Conservation (phyloP, 2,329 filamentous ascomycete genomes). For the Fusarium foetens region DNA sequence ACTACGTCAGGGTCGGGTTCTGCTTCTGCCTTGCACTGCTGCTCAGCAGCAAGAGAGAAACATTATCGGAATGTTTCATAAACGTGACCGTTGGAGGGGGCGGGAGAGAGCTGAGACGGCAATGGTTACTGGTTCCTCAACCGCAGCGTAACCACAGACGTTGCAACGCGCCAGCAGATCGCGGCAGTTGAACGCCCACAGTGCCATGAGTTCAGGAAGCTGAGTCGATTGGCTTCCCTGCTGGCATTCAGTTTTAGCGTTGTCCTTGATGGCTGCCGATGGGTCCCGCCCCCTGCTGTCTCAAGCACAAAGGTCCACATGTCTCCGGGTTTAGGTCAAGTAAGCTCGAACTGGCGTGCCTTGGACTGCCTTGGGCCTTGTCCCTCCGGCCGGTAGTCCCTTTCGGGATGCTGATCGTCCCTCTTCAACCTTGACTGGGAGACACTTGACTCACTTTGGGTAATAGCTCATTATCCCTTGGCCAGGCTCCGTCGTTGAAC, state of each 20-base stretch:
- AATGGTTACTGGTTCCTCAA: conserved; percentile 33
- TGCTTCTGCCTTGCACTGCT: not conserved
- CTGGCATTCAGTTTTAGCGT: conserved; percentile 40
- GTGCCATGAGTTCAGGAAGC: conserved; percentile 36
- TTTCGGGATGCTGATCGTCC: conserved; percentile 43
- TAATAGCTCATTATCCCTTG: conserved; percentile 31
- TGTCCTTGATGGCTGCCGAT: conserved; percentile 42
- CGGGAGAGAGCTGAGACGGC: conserved; percentile 19
- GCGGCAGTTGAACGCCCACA: conserved; percentile 45
- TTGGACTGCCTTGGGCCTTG: conserved; percentile 37
- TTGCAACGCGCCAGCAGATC: conserved; percentile 41
- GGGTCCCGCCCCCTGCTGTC: conserved; percentile 43
- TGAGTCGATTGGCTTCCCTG: conserved; percentile 35
- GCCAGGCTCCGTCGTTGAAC: conserved; percentile 33
- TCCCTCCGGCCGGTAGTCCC: conserved; percentile 44
- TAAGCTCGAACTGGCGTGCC: conserved; percentile 35
- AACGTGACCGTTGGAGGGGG: conserved; percentile 6
- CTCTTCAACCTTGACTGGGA: conserved; percentile 37
- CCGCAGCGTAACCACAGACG: conserved; percentile 39
- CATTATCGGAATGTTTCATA: conserved; percentile 26
- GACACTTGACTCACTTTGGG: conserved; percentile 42
- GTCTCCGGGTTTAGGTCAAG: conserved; percentile 43
- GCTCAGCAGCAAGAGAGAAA: conserved; percentile 3
- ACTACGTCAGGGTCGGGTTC: conserved; percentile 21
- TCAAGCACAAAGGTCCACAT: conserved; percentile 35